These are phyloP conservation scores for Diospyros kaki DNA, from an alignment of 148 eudicot species.

Conservation along the genomic window DNA sequence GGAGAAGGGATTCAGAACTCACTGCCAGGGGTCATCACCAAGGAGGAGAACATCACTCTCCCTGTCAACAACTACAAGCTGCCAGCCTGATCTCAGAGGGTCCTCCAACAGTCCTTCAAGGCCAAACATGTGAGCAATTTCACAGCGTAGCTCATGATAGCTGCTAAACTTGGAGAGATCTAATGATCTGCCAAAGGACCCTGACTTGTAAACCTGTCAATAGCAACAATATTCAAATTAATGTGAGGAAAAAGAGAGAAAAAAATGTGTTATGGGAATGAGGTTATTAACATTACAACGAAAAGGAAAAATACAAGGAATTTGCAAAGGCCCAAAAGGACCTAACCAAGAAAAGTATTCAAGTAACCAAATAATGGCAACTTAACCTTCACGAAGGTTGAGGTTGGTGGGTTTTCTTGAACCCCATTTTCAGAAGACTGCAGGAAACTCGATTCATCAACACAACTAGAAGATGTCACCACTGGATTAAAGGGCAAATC, in stretches of 20 bases:
- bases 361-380: background rate
- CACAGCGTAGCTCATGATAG: conserved; percentile 70
- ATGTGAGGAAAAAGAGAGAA: background rate
- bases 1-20: conserved; percentile 22
- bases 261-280: too few species aligned
- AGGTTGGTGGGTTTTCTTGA: conserved; percentile 46
- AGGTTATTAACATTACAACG: background rate
- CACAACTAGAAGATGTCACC: conserved; percentile 56
- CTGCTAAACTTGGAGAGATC: conserved; percentile 84
- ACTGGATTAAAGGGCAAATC: conserved; percentile 55
- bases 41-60: conserved; percentile 91
- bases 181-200: conserved; percentile 72
- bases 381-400: conserved; percentile 74
- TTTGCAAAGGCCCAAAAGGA: background rate
- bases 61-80: conserved; percentile 98
- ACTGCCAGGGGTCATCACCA: conserved; percentile 96
- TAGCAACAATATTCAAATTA: background rate
- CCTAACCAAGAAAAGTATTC: background rate
- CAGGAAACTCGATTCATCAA: conserved; percentile 74
- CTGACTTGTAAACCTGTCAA: conserved; percentile 67
- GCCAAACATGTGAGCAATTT: conserved; percentile 82
- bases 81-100: conserved; percentile 99
- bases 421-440: conserved; percentile 74
- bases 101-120: conserved; percentile 86
- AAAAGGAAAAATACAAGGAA: background rate